Conservation (phyloP, 805 yeast species). For the Yarrowia sp. region DNA sequence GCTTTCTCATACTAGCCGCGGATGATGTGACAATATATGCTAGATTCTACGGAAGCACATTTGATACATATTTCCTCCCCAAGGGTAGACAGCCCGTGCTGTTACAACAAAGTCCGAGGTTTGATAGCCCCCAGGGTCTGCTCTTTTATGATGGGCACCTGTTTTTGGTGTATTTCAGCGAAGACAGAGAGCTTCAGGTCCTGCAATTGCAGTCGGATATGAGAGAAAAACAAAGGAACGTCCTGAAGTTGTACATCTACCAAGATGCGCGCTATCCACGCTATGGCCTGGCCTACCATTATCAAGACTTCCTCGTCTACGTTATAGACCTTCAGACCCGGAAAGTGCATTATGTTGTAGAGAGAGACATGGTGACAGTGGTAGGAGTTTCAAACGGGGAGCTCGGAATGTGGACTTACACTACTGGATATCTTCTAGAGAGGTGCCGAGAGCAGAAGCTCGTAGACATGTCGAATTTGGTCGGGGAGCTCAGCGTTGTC, state of each 20-base stretch:
- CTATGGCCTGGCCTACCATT: neutral
- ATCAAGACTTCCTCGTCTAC: neutral
- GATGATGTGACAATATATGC: neutral
- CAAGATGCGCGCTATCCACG: neutral
- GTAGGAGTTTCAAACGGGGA: neutral
- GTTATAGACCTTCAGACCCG: neutral
- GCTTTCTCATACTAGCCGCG: too few species aligned
- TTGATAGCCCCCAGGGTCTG: too few species aligned
- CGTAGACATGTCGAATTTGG: too few species aligned
- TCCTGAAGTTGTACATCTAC: too few species aligned
- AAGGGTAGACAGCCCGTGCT: neutral
- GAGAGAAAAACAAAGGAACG: too few species aligned
- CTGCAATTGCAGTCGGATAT: too few species aligned
- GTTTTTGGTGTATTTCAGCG: neutral
- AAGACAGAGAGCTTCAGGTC: neutral
- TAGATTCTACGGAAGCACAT: neutral
- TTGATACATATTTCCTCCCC: neutral
- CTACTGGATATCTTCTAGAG: neutral
- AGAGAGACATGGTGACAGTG: neutral
- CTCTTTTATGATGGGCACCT: neutral
- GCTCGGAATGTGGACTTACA: neutral
- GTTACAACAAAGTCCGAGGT: too few species aligned
- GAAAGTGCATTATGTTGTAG: neutral
- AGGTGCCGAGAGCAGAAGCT: neutral
- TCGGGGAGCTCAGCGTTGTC: too few species aligned